Conservation (phyloP, 1,284 basidiomycete genomes). For the Sphagnurus paluster region DNA sequence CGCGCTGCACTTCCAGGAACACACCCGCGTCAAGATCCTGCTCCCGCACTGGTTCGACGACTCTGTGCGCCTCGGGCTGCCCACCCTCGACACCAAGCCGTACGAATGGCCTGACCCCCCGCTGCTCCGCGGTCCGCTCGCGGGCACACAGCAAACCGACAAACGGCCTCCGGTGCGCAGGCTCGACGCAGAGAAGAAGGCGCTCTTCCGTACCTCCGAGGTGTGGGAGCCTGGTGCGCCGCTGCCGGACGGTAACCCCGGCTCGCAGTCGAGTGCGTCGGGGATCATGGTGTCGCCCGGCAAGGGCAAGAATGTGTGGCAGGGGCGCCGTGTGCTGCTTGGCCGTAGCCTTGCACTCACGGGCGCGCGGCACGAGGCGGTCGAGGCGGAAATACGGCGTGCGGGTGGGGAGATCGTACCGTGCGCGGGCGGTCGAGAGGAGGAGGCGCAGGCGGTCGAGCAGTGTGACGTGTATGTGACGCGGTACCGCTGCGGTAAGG, state of each 20-base stretch:
- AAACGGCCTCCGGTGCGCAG: constrained; percentile 27
- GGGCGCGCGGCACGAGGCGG: constrained; percentile 46
- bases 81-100: constrained; percentile 52
- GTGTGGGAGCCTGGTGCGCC: constrained; percentile 19
- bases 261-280: constrained; percentile 4
- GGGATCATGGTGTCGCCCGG: constrained; percentile 6
- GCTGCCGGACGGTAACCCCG: constrained; percentile 6
- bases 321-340: constrained; percentile 58
- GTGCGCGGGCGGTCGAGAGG: constrained; percentile 20
- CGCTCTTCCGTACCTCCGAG: constrained; percentile 41
- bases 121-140: constrained; percentile 35
- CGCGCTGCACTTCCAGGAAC: constrained; percentile 56
- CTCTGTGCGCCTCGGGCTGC: constrained; percentile 60
- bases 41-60: constrained; percentile 88
- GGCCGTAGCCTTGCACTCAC: constrained; percentile 54
- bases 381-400: constrained; percentile 56
- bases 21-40: constrained; percentile 59
- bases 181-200: constrained; percentile 41
- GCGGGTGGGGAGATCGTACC: constrained; percentile 55
- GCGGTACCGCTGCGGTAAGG: constrained; percentile 62
- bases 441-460: constrained; percentile 42
- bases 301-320: constrained; percentile 34
- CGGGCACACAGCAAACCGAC: constrained; percentile 21
- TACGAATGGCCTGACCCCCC: constrained; percentile 78
- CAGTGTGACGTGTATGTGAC: constrained; percentile 72